A percentile compares a stretch with the other conserved stretches of the same genome.
These are phyloP conservation scores for sweet orange (Citrus sinensis) DNA, from an alignment of 345 rosid genomes.

Conservation along the genomic window DVS_A1.0 CM039167.1:17827501-17828000, in stretches of 20 bases:
- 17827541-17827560: slow-evolving; percentile 53
- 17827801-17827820: slow-evolving; percentile 38
- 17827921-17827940: no score
- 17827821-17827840: not conserved
- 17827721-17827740: slow-evolving; percentile 47
- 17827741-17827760: slow-evolving; percentile 44
- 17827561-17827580: slow-evolving; percentile 62
- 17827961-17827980: no score
- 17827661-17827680: not conserved
- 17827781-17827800: slow-evolving; percentile 42
- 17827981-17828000: no score
- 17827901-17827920: no score
- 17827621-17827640: not conserved
- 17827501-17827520: slow-evolving; percentile 41
- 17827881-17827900: no score
- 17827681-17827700: not conserved
- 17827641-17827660: not conserved
- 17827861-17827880: no score
- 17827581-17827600: slow-evolving; percentile 51
- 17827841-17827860: no score
- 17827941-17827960: no score
- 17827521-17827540: slow-evolving; percentile 54
- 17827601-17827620: not conserved
- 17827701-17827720: slow-evolving; percentile 20
- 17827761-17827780: slow-evolving; percentile 29